Base-by-base conservation (phyloP, 225 moss, liverwort and hornwort genomes). In the Sphagnum contortum region DNA sequence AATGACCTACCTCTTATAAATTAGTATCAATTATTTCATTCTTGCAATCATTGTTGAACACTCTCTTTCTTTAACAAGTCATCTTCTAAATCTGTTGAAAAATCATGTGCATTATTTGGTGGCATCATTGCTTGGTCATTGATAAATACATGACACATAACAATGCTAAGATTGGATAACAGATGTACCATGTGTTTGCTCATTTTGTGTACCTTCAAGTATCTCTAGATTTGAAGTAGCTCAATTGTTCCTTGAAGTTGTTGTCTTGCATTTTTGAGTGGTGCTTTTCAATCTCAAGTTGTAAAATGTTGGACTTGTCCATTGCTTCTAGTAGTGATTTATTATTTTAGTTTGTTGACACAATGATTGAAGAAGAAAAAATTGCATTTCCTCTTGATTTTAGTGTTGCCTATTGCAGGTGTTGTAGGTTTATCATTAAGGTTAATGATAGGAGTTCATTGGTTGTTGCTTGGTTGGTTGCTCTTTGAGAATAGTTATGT, bases 81-180 rank as follows among this genome's bases (percentile, higher is more conserved):
- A n/a, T n/a, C n/a, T n/a, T n/a, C 9, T 52, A 9, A 52, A 52
- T 52, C 9, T 5, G 5, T 52, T 9, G 9, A 52, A 52, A 52
- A 5, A 9, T 52, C 9, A 5, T 52, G 51, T 52, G 51, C 51
- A 52, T 9, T 52, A 52, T 9, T 52, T 52, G 5, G 51, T 52
- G 14, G 58, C 58, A 58, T 58, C 4, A 11, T 5, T 11, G 10
- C 12, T 12, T 58, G 58, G 12, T 58, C 58, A 5, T 58, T 58
- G 12, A 58, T 58, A 58, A 58, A 58, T 5, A 12, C 58, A 58
- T 58, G 58, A 29, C 14, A 58, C 58, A 58, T 58, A 12, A n/a
- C 14, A 4, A n/a, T 58, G 14, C 12, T 11, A 6, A 58, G 12
- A 5, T 58, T 58, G 6, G 58, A 58, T 29, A 58, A 58, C 5